Conservation (phyloP, 441 rosid genomes). For the Raphanus hybrid region DNA sequence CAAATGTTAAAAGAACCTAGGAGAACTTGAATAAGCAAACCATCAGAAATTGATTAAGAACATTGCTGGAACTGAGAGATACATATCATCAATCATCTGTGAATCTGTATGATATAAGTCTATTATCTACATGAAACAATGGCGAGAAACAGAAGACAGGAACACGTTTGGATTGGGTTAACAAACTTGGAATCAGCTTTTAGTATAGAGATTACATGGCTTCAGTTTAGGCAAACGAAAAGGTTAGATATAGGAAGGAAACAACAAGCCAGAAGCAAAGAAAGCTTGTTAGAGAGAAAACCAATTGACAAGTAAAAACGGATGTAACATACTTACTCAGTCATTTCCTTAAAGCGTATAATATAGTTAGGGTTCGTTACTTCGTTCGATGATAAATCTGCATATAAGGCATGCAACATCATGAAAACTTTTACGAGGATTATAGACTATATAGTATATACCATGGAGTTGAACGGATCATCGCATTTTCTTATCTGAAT, state of each 20-base stretch:
- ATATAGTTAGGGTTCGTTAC: too few species aligned
- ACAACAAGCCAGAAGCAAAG: slow-evolving; percentile 22
- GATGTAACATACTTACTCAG: slow-evolving; percentile 1
- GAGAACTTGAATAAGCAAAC: neutral
- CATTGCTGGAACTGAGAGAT: neutral
- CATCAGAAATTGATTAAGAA: slow-evolving; percentile 11
- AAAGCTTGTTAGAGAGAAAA: neutral
- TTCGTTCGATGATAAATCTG: slow-evolving; percentile 36
- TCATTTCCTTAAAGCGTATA: too few species aligned
- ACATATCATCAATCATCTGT: slow-evolving; percentile 17
- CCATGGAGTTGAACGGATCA: slow-evolving; percentile 31
- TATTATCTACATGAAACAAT: slow-evolving; percentile 21
- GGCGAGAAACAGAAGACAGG: neutral
- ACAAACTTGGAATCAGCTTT: slow-evolving; percentile 24
- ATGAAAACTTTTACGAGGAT: slow-evolving; percentile 22
- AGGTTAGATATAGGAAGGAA: slow-evolving; percentile 1
- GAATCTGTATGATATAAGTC: neutral
- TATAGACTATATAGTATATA: slow-evolving; percentile 30
- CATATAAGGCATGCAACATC: slow-evolving; percentile 40
- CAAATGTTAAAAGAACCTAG: neutral
- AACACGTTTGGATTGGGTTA: neutral
- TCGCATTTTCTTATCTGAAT: slow-evolving; percentile 21
- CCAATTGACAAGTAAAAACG: slow-evolving; percentile 15
- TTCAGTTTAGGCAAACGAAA: slow-evolving; percentile 5
- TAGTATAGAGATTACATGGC: slow-evolving; percentile 22